Conservation (phyloP, 257 asterid species). For the Striga asiatica region DNA sequence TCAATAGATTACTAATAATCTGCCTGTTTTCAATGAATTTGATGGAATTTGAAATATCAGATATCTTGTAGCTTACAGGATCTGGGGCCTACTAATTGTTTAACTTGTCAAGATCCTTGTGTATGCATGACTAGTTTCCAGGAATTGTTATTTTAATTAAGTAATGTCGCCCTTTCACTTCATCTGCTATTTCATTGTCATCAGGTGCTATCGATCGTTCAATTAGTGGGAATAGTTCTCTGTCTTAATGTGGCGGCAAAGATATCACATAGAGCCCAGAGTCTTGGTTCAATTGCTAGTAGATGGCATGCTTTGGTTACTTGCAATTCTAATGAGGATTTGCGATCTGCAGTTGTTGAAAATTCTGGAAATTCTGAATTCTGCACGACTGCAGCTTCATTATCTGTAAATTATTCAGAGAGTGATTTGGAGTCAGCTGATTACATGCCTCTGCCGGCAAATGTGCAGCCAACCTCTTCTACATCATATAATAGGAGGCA, state of each 20-base stretch:
- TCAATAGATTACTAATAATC: neutral
- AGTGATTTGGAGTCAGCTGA: constrained; percentile 68
- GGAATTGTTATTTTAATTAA: neutral
- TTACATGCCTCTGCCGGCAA: constrained; percentile 28
- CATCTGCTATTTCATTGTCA: neutral
- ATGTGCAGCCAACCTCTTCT: constrained; percentile 30
- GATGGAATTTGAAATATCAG: neutral
- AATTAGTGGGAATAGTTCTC: constrained; percentile 61
- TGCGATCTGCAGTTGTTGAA: constrained; percentile 26
- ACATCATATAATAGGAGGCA: constrained; percentile 72
- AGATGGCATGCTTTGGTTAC: constrained; percentile 78
- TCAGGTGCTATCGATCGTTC: constrained; percentile 64
- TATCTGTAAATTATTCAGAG: constrained; percentile 45
- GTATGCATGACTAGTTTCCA: neutral
- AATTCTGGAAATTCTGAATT: constrained; percentile 31
- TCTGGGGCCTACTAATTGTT: neutral
- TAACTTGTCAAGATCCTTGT: neutral
- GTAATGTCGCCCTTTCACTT: neutral
- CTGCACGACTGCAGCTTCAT: constrained; percentile 17
- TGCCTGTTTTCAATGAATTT: neutral
- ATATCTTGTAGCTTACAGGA: neutral
- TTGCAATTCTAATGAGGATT: constrained; percentile 43
- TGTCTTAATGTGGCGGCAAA: constrained; percentile 74
- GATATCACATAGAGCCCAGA: constrained; percentile 87
- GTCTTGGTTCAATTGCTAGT: constrained; percentile 74